Evolutionary conservation across 495 filamentous ascomycete species (phyloP).

Genomic region (Melanomma pulvis-pyrius): DNA sequence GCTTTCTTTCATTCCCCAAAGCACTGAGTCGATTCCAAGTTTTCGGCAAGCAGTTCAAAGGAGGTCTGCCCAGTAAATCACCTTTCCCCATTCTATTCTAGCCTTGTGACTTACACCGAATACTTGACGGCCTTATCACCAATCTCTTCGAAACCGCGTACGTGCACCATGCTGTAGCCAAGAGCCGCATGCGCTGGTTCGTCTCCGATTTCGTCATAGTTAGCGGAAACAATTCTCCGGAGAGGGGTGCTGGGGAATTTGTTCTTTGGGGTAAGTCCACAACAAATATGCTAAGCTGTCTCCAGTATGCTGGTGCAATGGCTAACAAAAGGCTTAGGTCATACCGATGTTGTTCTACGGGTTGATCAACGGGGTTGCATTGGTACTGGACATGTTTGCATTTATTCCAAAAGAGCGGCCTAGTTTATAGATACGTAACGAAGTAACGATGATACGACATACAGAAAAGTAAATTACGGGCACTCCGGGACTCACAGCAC

Average conservation of each 20-base stretch:
- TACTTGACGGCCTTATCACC: constrained; percentile 48
- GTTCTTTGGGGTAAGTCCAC: constrained; percentile 26
- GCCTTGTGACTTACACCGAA: neutral
- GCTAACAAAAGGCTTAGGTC: neutral
- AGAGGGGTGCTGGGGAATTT: constrained; percentile 30
- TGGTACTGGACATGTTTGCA: constrained; percentile 20
- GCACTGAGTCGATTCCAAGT: constrained; percentile 38
- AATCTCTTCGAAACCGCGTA: constrained; percentile 55
- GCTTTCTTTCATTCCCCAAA: constrained; percentile 48
- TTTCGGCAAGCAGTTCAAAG: constrained; percentile 40
- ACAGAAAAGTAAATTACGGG: no score
- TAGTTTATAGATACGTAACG: neutral
- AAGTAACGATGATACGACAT: no score
- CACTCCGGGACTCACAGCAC: no score
- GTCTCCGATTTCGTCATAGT: constrained; percentile 48
- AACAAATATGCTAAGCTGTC: neutral
- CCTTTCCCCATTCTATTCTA: neutral
- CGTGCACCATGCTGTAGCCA: constrained; percentile 49
- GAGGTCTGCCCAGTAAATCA: constrained; percentile 38
- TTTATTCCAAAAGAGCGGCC: constrained; percentile 25
- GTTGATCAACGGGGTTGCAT: constrained; percentile 24
- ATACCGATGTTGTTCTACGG: constrained; percentile 36
- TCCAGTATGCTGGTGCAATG: neutral
- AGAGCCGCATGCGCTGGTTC: constrained; percentile 47
- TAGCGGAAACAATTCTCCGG: constrained; percentile 29